Conservation (phyloP, 371 early-diverging fungal species). For the Dichotomocladium elegans region DNA sequence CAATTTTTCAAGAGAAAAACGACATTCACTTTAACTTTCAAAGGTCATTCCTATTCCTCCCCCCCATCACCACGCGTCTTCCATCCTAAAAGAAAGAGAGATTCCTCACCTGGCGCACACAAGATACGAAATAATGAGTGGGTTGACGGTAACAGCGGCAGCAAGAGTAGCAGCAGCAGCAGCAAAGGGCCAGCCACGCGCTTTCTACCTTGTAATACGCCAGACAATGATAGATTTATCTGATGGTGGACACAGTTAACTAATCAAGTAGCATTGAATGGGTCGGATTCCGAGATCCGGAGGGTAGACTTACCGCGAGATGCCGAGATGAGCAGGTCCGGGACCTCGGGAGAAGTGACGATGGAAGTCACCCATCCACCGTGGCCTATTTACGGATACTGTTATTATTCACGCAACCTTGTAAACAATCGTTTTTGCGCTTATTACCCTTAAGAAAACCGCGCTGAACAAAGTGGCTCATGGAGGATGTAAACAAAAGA, state of each 20-base stretch:
- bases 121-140: too few species aligned
- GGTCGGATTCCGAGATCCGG: too few species aligned
- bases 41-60: neutral
- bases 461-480: too few species aligned
- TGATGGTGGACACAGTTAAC: conserved; percentile 14
- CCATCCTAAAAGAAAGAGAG: neutral
- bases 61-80: neutral
- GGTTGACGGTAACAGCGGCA: too few species aligned
- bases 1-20: conserved; percentile 15
- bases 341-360: conserved; percentile 13
- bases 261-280: too few species aligned
- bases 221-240: conserved; percentile 97
- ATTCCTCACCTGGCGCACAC: neutral
- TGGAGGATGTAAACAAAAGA: too few species aligned
- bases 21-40: conserved; percentile 14
- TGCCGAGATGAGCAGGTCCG: conserved; percentile 12
- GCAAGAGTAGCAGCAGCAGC: too few species aligned
- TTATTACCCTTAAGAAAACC: too few species aligned
- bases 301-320: conserved; percentile 12
- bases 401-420: too few species aligned
- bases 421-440: too few species aligned
- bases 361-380: conserved; percentile 15
- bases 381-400: too few species aligned
- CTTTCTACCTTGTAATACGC: conserved; percentile 77
- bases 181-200: too few species aligned